Base-by-base conservation (phyloP, 495 filamentous ascomycete genomes). In the Penicillium pulvis region DNA sequence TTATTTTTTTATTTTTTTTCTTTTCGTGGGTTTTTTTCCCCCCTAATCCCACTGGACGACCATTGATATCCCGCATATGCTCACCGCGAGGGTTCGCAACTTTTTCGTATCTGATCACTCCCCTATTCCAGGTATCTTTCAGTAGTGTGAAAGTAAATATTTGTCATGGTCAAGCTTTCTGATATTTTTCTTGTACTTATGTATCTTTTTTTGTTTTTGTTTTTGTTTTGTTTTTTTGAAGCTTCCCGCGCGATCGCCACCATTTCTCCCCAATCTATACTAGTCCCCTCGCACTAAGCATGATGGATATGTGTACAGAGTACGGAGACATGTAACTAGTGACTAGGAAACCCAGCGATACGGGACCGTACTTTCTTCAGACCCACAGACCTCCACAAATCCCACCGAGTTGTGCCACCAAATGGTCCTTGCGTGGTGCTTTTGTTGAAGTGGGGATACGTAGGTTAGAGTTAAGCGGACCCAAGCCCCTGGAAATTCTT, bases 401-500 rank as follows among this genome's bases (percentile, higher is more conserved):
- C 4, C 10, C 52, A 17, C 43, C 23, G 41, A 19, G 6, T 4
- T 44, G 26, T 33, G 33, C 42, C 50, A 31, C 42, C 42, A 26
- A 31, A 36, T 54, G 50, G 57, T 54, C 50, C 57, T 54, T 59
- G 51, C 57, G 51, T 54, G 20, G 39, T 28, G 36, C 17, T 52
- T 52, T 42, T 20, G 23, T 20, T 39, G 24, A 8, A 51, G 57
- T 65, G 62, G 54, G 56, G 55, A 53, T 28, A 17, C 14, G 6
- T 24, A 57, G 57, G 33, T 36, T 67, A 67, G 59, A 59, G 63
- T 68, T 68, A 49, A n/a, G 47, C 58, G 49, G 60, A 53, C 45
- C 66, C 66, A 66, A 60, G 42, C 20, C 53, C 56, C 51, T 66
- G 60, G 53, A 58, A 60, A 52, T 59, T 36, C 51, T 59, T 61